These are phyloP conservation scores for Boletus pseudo-olivaceus DNA, from an alignment of 768 basidiomycete species.

Conservation along the genomic window DNA sequence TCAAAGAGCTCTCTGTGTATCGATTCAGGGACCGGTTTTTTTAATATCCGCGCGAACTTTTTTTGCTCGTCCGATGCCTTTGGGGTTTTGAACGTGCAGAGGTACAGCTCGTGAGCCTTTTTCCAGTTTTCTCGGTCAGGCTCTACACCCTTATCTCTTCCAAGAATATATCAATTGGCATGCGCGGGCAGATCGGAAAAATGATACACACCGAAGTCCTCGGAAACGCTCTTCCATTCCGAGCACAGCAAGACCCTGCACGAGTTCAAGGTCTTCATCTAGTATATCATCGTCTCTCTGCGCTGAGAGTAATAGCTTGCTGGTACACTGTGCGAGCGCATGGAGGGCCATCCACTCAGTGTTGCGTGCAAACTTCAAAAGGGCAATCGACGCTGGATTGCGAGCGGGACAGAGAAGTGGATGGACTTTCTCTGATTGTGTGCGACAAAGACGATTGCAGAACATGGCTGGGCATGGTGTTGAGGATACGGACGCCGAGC, in stretches of 20 bases:
- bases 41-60: conserved; percentile 55
- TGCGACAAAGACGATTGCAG: conserved; percentile 76
- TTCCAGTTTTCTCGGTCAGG: conserved; percentile 69
- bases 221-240: conserved; percentile 69
- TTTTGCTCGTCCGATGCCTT: conserved; percentile 47
- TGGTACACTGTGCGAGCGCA: conserved; percentile 65
- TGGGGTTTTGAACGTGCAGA: conserved; percentile 64
- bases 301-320: conserved; percentile 54
- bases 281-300: conserved; percentile 39
- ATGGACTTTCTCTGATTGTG: conserved; percentile 61
- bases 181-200: not conserved
- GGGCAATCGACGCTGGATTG: conserved; percentile 63
- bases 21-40: conserved; percentile 42
- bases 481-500: conserved; percentile 44
- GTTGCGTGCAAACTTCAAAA: conserved; percentile 59
- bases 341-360: conserved; percentile 68
- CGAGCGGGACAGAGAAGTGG: conserved; percentile 70
- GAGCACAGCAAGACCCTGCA: conserved; percentile 65
- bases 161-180: not conserved
- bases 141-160: conserved; percentile 39
- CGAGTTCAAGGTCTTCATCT: conserved; percentile 49
- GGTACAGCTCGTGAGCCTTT: conserved; percentile 53
- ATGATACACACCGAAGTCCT: conserved; percentile 13
- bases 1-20: conserved; percentile 62
- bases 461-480: conserved; percentile 60